These are phyloP conservation scores for Xylaria scruposa DNA, from an alignment of 495 filamentous ascomycete genomes.

Conservation along the genomic window DNA sequence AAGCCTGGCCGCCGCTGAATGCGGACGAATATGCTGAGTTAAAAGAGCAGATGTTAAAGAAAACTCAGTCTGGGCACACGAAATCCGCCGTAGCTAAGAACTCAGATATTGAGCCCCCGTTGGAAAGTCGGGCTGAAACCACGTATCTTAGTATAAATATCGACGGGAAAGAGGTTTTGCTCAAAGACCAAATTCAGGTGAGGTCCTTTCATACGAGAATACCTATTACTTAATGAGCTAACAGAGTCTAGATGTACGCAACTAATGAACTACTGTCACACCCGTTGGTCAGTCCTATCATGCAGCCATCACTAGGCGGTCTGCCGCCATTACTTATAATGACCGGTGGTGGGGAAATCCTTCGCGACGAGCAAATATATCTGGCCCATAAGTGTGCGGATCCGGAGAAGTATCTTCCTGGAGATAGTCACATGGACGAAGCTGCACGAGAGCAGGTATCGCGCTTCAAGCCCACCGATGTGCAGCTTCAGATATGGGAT, in stretches of 20 bases:
- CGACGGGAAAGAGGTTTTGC: constrained; percentile 69
- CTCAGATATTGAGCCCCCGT: constrained; percentile 9
- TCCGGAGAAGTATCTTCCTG: constrained; percentile 74
- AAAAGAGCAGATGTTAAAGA: constrained; percentile 50
- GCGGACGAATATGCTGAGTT: constrained; percentile 62
- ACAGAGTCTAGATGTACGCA: constrained; percentile 70
- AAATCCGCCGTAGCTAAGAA: constrained; percentile 25
- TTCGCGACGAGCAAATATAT: constrained; percentile 94
- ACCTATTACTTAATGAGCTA: not conserved
- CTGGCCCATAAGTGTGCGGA: constrained; percentile 91
- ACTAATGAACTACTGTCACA: constrained; percentile 86
- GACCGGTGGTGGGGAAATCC: constrained; percentile 84
- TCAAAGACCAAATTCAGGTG: constrained; percentile 90
- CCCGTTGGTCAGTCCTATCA: constrained; percentile 85
- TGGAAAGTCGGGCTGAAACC: constrained; percentile 45
- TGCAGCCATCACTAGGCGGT: constrained; percentile 86
- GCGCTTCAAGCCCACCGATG: constrained; percentile 80
- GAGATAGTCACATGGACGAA: constrained; percentile 68
- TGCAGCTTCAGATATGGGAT: constrained; percentile 97
- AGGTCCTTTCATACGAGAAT: not conserved
- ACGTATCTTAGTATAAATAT: constrained; percentile 66
- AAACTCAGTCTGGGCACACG: constrained; percentile 17
- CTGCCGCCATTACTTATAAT: constrained; percentile 86
- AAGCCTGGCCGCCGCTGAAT: constrained; percentile 90
- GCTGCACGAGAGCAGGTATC: constrained; percentile 63